Percentiles rank a stretch among this genome's conserved stretches.
These are phyloP conservation scores for Ascochyta pisi DNA, from an alignment of 2,329 filamentous ascomycete genomes.

Conservation along the genomic window DNA sequence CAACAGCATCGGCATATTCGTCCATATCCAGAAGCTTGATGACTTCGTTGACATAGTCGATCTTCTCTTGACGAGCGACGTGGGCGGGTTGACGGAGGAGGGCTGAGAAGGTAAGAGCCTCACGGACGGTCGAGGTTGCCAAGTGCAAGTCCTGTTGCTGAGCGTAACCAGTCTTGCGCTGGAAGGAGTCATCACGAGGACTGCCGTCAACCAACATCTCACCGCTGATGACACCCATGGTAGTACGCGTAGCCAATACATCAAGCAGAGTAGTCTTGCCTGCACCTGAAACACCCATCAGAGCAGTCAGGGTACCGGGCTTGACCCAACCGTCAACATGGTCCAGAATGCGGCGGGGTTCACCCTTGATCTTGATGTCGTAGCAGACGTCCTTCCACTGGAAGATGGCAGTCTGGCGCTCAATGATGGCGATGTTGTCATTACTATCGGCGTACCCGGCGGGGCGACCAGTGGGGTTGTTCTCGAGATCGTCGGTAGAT, in stretches of 20 bases:
- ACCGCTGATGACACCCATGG: constrained; percentile 86
- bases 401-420: constrained; percentile 77
- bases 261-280: constrained; percentile 92
- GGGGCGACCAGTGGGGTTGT: constrained; percentile 37
- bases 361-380: constrained; percentile 78
- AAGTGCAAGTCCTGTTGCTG: constrained; percentile 93
- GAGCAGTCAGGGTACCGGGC: constrained; percentile 80
- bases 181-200: constrained; percentile 80
- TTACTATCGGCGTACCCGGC: constrained; percentile 46
- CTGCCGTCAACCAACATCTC: constrained; percentile 84
- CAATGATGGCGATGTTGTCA: constrained; percentile 56
- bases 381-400: constrained; percentile 87
- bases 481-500: constrained; percentile 52
- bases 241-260: constrained; percentile 82
- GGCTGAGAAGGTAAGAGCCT: constrained; percentile 86
- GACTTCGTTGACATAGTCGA: constrained; percentile 87
- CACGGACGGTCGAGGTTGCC: constrained; percentile 82
- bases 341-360: constrained; percentile 78
- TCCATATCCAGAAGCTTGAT: constrained; percentile 92
- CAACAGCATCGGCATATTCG: constrained; percentile 85
- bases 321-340: constrained; percentile 93
- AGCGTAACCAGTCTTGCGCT: constrained; percentile 90
- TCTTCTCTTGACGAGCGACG: constrained; percentile 76
- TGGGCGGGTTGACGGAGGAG: constrained; percentile 81
- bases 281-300: constrained; percentile 93